Evolutionary conservation across 164 flowering plant genomes (phyloP), one percentile per base, ranked within the genome.

Genomic region (Liriodendron chinense): DNA sequence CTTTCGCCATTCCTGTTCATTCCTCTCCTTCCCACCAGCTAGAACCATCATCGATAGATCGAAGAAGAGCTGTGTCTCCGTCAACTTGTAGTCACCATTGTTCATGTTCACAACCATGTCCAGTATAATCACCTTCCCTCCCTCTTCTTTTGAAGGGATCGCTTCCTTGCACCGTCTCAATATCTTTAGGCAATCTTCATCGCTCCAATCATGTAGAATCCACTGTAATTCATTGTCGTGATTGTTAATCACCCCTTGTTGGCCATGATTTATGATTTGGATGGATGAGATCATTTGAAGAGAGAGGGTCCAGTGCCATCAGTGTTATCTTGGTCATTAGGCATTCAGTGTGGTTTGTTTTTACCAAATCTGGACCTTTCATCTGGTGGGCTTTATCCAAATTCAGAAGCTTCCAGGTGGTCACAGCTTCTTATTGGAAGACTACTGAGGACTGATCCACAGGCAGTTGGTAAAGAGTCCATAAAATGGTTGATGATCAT

Each of bases 51-150:
- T 83, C 72, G 70, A 0, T 78, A 86, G 47, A 65, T 87, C 88
- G 14, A 63, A 80, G 24, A 65, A 50, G 20, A 89, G 79, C 61
- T 86, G 78, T 18, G 85, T 70, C 68, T 86, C 85, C 0, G 50
- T 70, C 16, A 64, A 26, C 20, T 74, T 77, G 10, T 22, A 63
- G 0, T 84, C 78, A 7, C 49, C 84, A 12, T 70, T 25, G 8
- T 65, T 9, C 2, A 62, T 66, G 1, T 80, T 68, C 47, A 84
- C 69, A 43, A 85, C 87, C 16, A 82, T 73, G 28, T 86, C 91
- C 57, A 84, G 76, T 22, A 88, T 77, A 1, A 88, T 79, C 66
- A 88, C 87, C 72, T 86, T 87, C 53, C 91, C 87, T 79, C 83
- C 80, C 49, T 74, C 66, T 10, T 53, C 28, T 9, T 22, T 22